Conservation (phyloP, 2,329 filamentous ascomycete species). For the Chalaropsis thielavioides region DNA sequence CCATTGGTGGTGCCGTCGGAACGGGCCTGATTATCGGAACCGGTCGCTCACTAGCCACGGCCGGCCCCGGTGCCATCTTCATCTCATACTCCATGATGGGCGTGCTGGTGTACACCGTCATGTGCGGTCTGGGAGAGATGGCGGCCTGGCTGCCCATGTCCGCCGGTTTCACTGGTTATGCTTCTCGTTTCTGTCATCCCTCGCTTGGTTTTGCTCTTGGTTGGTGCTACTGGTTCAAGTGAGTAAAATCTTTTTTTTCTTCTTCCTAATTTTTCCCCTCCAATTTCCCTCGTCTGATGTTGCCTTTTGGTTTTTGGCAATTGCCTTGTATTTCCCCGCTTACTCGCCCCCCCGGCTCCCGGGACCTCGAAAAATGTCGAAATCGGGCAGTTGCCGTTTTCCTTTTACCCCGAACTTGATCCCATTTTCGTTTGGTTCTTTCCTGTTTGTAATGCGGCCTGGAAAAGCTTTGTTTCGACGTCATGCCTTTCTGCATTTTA, state of each 20-base stretch:
- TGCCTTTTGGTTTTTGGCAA: neutral
- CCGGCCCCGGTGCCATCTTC: conserved; percentile 50
- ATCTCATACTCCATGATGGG: conserved; percentile 58
- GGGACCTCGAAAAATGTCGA: neutral
- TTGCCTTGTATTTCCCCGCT: neutral
- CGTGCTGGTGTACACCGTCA: conserved; percentile 62
- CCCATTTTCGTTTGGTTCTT: too few relatives aligned
- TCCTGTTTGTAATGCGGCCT: neutral
- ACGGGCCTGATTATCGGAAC: conserved; percentile 62
- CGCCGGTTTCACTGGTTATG: conserved; percentile 70
- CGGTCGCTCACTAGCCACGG: conserved; percentile 38
- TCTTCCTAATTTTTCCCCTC: neutral
- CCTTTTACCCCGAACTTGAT: too few relatives aligned
- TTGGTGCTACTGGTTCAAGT: conserved; percentile 38
- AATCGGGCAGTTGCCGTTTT: neutral
- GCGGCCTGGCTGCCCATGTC: conserved; percentile 66
- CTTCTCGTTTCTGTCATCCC: conserved; percentile 63
- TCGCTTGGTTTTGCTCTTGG: conserved; percentile 68
- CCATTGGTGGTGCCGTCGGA: conserved; percentile 60
- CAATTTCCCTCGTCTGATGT: neutral
- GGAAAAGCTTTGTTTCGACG: too few relatives aligned
- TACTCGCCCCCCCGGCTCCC: neutral
- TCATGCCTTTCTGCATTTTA: too few relatives aligned
- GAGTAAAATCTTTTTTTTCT: conserved; percentile 22
- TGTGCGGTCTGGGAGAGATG: conserved; percentile 74